A percentile compares a stretch with the other conserved stretches of the same genome.
Evolutionary conservation across 176 grass and related monocot species (phyloP).

Genomic region (Oryza glumipatula): DNA sequence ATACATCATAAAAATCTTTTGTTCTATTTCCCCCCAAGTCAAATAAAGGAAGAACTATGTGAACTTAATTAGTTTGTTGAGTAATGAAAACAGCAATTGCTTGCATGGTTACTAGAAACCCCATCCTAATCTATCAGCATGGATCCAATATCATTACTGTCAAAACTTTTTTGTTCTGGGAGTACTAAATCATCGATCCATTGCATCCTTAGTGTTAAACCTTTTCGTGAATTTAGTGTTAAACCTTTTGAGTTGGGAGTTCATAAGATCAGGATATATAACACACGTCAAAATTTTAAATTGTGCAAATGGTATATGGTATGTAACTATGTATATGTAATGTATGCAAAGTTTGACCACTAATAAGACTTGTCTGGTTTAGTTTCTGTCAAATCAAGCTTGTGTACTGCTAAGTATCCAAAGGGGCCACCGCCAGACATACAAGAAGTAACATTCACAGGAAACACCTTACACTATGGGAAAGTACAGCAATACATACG

Average conservation of each 20-base stretch:
- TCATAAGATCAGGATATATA: slow-evolving; percentile 16
- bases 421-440: too few species aligned
- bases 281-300: neutral
- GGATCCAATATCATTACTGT: slow-evolving; percentile 1
- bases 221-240: slow-evolving; percentile 21
- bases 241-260: slow-evolving; percentile 4
- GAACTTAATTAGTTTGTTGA: slow-evolving; percentile 28
- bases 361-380: slow-evolving; percentile 2
- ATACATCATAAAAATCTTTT: slow-evolving; percentile 18
- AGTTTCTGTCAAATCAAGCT: neutral
- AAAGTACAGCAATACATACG: neutral
- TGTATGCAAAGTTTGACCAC: neutral
- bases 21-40: slow-evolving; percentile 16
- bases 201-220: slow-evolving; percentile 20
- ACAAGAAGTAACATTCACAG: too few species aligned
- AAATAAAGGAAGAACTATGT: slow-evolving; percentile 34
- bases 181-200: neutral
- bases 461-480: too few species aligned
- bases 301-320: slow-evolving; percentile 16
- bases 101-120: slow-evolving; percentile 26
- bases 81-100: slow-evolving; percentile 23
- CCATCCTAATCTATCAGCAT: slow-evolving; percentile 4
- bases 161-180: neutral
- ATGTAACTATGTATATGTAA: neutral
- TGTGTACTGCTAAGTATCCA: too few species aligned